phyloP scores from a whole-genome alignment of 345 rosid species.

The Capsella bursapastoris region DNA sequence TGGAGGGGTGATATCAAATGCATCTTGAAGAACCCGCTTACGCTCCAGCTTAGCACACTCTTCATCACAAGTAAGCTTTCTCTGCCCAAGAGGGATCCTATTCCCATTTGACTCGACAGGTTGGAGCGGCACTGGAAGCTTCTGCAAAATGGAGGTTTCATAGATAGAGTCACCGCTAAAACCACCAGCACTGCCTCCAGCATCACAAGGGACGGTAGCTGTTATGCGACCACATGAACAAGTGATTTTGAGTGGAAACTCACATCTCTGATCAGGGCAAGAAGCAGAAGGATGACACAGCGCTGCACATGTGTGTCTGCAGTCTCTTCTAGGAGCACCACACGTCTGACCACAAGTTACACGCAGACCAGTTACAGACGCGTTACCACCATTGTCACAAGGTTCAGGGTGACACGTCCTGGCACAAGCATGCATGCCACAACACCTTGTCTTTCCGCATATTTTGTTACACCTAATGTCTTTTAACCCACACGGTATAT shows the following conservation, averaged over 20 bases:
- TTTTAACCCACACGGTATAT: constrained; percentile 86
- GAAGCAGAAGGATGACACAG: constrained; percentile 70
- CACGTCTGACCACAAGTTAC: constrained; percentile 84
- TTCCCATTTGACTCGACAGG: constrained; percentile 59
- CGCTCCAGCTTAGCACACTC: constrained; percentile 84
- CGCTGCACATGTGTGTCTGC: constrained; percentile 72
- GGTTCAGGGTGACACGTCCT: constrained; percentile 74
- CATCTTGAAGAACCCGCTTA: constrained; percentile 80
- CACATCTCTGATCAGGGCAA: constrained; percentile 86
- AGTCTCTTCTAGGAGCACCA: constrained; percentile 83
- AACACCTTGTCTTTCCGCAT: constrained; percentile 81
- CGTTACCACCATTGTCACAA: constrained; percentile 52
- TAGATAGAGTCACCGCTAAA: constrained; percentile 55
- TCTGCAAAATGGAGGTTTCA: constrained; percentile 69
- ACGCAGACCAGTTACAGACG: constrained; percentile 46
- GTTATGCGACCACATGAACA: constrained; percentile 81
- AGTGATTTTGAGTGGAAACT: constrained; percentile 62
- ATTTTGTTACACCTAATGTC: constrained; percentile 82
- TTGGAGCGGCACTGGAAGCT: constrained; percentile 67
- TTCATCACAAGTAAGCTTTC: constrained; percentile 79
- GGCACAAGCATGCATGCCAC: constrained; percentile 89
- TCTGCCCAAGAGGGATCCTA: constrained; percentile 76
- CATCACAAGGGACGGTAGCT: constrained; percentile 73
- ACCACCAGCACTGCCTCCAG: constrained; percentile 58
- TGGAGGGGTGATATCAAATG: constrained; percentile 68